These are phyloP conservation scores for Euphorbia pulcherrima DNA, from an alignment of 345 rosid genomes.

Conservation along the genomic window DNA sequence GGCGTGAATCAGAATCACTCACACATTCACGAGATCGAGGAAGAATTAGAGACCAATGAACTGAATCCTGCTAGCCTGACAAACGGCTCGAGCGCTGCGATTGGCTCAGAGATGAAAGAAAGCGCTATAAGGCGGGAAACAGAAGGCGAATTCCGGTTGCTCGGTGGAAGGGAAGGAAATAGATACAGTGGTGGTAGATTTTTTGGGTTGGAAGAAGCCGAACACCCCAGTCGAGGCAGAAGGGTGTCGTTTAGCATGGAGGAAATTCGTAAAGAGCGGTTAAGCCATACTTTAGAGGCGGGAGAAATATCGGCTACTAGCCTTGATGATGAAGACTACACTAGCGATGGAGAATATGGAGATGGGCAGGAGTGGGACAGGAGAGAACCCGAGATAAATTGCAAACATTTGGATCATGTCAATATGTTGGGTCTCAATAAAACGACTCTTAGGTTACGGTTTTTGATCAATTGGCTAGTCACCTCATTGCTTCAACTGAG, in stretches of 20 bases:
- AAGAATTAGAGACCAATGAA: constrained; percentile 47
- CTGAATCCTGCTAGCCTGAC: constrained; percentile 24
- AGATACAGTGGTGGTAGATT: constrained; percentile 65
- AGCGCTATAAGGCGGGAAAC: constrained; percentile 99
- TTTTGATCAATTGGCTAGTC: constrained; percentile 93
- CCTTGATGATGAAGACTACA: constrained; percentile 64
- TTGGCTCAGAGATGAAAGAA: constrained; percentile 59
- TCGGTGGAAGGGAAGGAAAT: constrained; percentile 81
- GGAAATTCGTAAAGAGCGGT: constrained; percentile 50
- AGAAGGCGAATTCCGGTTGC: constrained; percentile 93
- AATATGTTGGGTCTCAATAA: constrained; percentile 94
- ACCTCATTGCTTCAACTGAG: constrained; percentile 86
- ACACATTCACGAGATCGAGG: constrained; percentile 61
- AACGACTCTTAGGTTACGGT: constrained; percentile 75
- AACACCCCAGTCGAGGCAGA: constrained; percentile 73
- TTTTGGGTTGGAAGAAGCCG: constrained; percentile 67
- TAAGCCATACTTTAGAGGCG: constrained; percentile 41
- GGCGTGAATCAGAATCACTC: constrained; percentile 19
- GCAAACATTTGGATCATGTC: constrained; percentile 82
- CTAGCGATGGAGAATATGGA: constrained; percentile 68
- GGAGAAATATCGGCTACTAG: constrained; percentile 62
- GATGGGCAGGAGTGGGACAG: constrained; percentile 70
- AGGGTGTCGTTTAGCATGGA: constrained; percentile 89
- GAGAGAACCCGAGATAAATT: constrained; percentile 83
- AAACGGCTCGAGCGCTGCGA: constrained; percentile 53